Conservation (phyloP, 805 yeast genomes). For the Candida taoyuanica region DNA sequence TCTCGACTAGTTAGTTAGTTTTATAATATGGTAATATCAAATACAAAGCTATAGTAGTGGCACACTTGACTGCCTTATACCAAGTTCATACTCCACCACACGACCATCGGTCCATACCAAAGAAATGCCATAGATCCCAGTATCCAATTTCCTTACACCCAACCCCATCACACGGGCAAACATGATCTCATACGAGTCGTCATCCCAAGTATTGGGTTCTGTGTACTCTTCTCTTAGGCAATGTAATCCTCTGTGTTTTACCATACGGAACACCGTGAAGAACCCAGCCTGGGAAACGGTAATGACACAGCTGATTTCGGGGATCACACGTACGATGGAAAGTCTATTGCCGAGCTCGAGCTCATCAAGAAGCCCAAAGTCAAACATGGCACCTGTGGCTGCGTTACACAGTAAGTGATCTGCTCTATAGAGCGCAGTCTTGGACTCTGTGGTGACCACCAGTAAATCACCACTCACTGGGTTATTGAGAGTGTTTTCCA, state of each 20-base stretch:
- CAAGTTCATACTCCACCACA: constrained; percentile 2
- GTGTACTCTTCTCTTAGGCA: constrained; percentile 38
- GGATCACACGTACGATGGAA: constrained; percentile 31
- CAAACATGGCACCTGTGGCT: constrained; percentile 40
- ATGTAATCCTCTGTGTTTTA: constrained; percentile 37
- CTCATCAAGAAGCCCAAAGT: constrained; percentile 23
- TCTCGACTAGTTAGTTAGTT: constrained; percentile 2
- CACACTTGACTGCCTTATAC: neutral
- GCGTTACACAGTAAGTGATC: constrained; percentile 45
- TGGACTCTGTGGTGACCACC: constrained; percentile 40
- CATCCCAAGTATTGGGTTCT: neutral
- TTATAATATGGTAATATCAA: neutral
- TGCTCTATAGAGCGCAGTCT: constrained; percentile 41
- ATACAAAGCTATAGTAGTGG: neutral
- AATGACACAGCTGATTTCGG: constrained; percentile 36
- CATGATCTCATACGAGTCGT: neutral
- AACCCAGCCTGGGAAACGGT: constrained; percentile 41
- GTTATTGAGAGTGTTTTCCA: neutral
- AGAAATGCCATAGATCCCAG: constrained; percentile 3
- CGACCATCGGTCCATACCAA: constrained; percentile 4
- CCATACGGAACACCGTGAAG: constrained; percentile 38
- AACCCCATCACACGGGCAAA: constrained; percentile 2
- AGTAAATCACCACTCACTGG: constrained; percentile 27
- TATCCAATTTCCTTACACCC: constrained; percentile 3
- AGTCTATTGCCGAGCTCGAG: constrained; percentile 23